These are phyloP conservation scores for Rhizopogon sp. DNA, from an alignment of 768 basidiomycete species.

Conservation along the genomic window DNA sequence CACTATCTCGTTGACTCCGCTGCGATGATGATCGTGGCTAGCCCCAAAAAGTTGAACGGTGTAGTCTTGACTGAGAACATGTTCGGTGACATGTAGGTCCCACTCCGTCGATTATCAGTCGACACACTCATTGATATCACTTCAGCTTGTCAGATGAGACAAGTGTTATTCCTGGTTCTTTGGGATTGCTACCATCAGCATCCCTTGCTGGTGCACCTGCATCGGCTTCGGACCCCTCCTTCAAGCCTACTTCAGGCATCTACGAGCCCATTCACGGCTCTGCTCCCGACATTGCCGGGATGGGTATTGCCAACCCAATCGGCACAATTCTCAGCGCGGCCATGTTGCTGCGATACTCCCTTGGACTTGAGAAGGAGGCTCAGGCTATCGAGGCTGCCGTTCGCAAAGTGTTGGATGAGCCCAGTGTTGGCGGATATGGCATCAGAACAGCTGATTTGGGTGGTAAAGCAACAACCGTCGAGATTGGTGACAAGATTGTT, in stretches of 20 bases:
- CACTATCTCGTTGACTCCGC: conserved; percentile 96
- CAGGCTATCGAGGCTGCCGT: conserved; percentile 88
- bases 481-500: conserved; percentile 81
- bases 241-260: conserved; percentile 78
- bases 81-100: conserved; percentile 92
- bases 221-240: conserved; percentile 42
- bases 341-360: conserved; percentile 91
- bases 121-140: background rate
- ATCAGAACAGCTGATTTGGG: conserved; percentile 85
- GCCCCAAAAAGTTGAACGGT: conserved; percentile 90
- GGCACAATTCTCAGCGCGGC: conserved; percentile 94
- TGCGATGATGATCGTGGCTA: conserved; percentile 90
- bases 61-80: conserved; percentile 93
- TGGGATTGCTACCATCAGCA: conserved; percentile 93
- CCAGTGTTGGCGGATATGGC: conserved; percentile 65
- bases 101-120: too few relatives aligned
- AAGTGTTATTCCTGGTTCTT: conserved; percentile 96
- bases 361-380: conserved; percentile 83
- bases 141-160: conserved; percentile 90
- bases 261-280: conserved; percentile 98
- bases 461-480: conserved; percentile 66
- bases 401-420: conserved; percentile 75
- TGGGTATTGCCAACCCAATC: conserved; percentile 91
- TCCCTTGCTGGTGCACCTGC: conserved; percentile 89
- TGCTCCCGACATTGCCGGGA: conserved; percentile 92